These are phyloP conservation scores for Fusarium sp. DNA, from an alignment of 2,329 filamentous ascomycete genomes.

Conservation along the genomic window DNA sequence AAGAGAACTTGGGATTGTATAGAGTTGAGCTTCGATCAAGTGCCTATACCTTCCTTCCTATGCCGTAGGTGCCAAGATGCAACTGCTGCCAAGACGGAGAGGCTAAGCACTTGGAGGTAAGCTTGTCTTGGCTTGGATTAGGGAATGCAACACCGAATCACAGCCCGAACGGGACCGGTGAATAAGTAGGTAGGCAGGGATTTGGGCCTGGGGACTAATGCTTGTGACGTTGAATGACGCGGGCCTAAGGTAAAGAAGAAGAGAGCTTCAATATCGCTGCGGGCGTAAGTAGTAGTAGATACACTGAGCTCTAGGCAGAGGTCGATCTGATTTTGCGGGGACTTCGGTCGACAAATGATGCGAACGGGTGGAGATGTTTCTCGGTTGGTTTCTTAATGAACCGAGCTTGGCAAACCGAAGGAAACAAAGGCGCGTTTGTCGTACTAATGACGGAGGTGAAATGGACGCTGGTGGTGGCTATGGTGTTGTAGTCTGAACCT, in stretches of 20 bases:
- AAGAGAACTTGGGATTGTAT: slow-evolving; percentile 23
- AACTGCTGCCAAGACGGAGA: slow-evolving; percentile 40
- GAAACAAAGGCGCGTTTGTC: slow-evolving; percentile 4
- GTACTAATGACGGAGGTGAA: slow-evolving; percentile 4
- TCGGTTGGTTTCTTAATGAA: slow-evolving; percentile 17
- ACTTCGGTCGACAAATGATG: slow-evolving; percentile 7
- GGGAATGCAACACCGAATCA: slow-evolving; percentile 33
- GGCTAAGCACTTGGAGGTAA: slow-evolving; percentile 31
- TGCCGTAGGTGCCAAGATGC: slow-evolving; percentile 35
- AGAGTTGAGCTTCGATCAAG: slow-evolving; percentile 29
- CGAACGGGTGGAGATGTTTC: slow-evolving; percentile 5
- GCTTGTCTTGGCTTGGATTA: slow-evolving; percentile 37
- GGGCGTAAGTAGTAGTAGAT: slow-evolving; percentile 18
- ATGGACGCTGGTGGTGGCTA: slow-evolving; percentile 13
- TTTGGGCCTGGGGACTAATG: slow-evolving; percentile 3
- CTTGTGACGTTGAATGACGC: slow-evolving; percentile 30
- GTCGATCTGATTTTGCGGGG: slow-evolving; percentile 18
- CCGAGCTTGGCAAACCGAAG: slow-evolving; percentile 1
- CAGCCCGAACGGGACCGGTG: slow-evolving; percentile 3
- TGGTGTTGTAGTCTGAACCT: slow-evolving; percentile 26
- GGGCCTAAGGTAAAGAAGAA: slow-evolving; percentile 7
- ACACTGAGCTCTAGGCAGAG: slow-evolving; percentile 9
- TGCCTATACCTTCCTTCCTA: slow-evolving; percentile 19
- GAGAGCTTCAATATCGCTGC: slow-evolving; percentile 11
- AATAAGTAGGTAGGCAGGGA: background rate